A percentile compares a stretch with the other conserved stretches of the same genome.
Evolutionary conservation across 164 flowering plant species (phyloP).

Genomic region (Sedum album): DNA sequence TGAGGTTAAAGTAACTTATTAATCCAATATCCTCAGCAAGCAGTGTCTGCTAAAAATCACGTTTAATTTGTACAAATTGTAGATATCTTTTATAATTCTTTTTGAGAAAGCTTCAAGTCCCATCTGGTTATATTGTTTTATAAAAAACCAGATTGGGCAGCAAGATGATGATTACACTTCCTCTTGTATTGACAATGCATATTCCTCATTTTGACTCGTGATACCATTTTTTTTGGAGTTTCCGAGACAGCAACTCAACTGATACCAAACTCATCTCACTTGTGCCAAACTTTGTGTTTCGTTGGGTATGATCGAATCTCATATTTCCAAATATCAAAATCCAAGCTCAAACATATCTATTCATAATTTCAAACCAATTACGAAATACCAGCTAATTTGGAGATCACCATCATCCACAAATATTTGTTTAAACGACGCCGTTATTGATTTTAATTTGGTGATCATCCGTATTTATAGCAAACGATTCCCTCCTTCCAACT

Average conservation of each 20-base stretch:
- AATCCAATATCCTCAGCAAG: not conserved
- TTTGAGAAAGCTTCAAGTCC: not conserved
- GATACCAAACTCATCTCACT: too few species aligned
- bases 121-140: constrained; percentile 1
- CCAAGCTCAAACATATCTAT: not conserved
- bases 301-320: too few species aligned
- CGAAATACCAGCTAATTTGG: too few species aligned
- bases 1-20: not conserved
- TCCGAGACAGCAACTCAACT: not conserved
- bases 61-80: not conserved
- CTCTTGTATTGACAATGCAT: not conserved
- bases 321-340: too few species aligned
- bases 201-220: not conserved
- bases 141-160: not conserved
- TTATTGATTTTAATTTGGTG: too few species aligned
- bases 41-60: not conserved
- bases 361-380: not conserved
- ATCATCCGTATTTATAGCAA: too few species aligned
- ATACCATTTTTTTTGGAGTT: not conserved
- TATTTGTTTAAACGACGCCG: too few species aligned
- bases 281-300: too few species aligned
- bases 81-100: not conserved
- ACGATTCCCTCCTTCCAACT: too few species aligned
- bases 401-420: too few species aligned
- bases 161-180: not conserved